Percentiles rank a stretch among this genome's conserved stretches.
Conservation (phyloP, 2,329 filamentous ascomycete species). For the Cytospora schulzeri region DNA sequence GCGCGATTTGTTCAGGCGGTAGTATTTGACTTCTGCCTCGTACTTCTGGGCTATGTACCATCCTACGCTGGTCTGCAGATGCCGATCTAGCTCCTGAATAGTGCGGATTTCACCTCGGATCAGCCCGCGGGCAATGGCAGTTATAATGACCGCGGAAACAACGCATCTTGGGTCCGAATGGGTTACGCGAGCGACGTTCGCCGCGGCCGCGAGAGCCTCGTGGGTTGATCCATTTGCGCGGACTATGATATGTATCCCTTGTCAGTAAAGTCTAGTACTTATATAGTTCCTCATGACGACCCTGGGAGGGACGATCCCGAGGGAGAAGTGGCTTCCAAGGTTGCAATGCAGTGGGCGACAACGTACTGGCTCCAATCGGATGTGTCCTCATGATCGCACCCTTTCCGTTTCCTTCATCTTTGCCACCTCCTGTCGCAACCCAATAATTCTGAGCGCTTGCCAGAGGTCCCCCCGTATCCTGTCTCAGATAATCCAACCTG, state of each 20-base stretch:
- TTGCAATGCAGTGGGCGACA: not conserved
- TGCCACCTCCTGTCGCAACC: not conserved
- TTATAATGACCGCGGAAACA: not conserved
- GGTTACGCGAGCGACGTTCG: not conserved
- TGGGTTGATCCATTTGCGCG: not conserved
- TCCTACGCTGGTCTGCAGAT: not conserved
- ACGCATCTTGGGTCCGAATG: constrained; percentile 1
- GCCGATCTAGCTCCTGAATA: not conserved
- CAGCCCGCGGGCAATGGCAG: not conserved
- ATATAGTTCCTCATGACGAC: no score
- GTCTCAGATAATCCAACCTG: not conserved
- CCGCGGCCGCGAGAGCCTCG: accelerated
- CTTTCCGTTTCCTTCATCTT: no score
- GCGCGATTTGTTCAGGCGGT: not conserved
- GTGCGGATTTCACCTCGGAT: not conserved
- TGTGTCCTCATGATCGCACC: not conserved
- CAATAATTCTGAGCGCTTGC: no score
- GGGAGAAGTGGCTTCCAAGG: no score
- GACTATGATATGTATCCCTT: not conserved
- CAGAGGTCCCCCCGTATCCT: not conserved
- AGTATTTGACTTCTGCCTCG: not conserved
- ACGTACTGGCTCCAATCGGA: constrained; percentile 4
- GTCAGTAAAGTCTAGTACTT: not conserved
- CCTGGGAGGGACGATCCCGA: no score
- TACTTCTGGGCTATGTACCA: not conserved